These are phyloP conservation scores for Ramularia endophylla DNA, from an alignment of 2,329 filamentous ascomycete species.

Conservation along the genomic window DNA sequence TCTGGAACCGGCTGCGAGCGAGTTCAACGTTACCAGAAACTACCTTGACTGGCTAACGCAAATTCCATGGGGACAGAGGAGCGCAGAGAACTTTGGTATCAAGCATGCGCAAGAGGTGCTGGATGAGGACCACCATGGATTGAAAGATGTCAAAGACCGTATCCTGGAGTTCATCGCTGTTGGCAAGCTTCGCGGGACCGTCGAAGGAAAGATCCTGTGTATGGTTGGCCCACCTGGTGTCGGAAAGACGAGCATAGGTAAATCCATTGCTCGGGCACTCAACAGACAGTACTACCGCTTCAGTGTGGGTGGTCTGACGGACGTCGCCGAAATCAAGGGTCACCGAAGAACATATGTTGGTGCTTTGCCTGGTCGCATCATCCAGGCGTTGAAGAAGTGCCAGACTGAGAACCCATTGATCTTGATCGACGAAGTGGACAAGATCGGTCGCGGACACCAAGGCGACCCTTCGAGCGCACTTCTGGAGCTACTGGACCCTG, in stretches of 20 bases:
- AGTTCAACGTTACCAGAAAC: constrained; percentile 98
- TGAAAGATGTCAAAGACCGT: constrained; percentile 97
- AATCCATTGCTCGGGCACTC: constrained; percentile 89
- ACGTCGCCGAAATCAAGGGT: constrained; percentile 98
- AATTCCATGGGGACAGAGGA: constrained; percentile 94
- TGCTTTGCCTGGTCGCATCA: constrained; percentile 89
- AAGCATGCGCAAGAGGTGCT: constrained; percentile 83
- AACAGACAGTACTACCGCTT: constrained; percentile 98
- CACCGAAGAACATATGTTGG: constrained; percentile 95
- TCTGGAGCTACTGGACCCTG: constrained; percentile 87
- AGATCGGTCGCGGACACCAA: constrained; percentile 94
- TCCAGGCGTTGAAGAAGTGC: constrained; percentile 97
- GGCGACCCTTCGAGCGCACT: constrained; percentile 93
- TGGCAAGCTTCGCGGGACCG: constrained; percentile 90
- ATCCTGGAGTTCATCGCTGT: constrained; percentile 98
- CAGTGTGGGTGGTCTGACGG: constrained; percentile 91
- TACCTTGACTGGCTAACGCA: constrained; percentile 99
- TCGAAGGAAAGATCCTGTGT: constrained; percentile 97
- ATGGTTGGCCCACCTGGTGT: constrained; percentile 97
- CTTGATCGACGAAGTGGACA: constrained; percentile 95
- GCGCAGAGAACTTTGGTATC: constrained; percentile 94
- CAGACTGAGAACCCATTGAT: constrained; percentile 98
- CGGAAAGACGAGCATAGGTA: constrained; percentile 97
- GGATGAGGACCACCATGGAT: constrained; percentile 92
- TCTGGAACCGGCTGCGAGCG: constrained; percentile 88